These are phyloP conservation scores for Paradendryphiella salina DNA, from an alignment of 2,329 filamentous ascomycete species.

Conservation along the genomic window DNA sequence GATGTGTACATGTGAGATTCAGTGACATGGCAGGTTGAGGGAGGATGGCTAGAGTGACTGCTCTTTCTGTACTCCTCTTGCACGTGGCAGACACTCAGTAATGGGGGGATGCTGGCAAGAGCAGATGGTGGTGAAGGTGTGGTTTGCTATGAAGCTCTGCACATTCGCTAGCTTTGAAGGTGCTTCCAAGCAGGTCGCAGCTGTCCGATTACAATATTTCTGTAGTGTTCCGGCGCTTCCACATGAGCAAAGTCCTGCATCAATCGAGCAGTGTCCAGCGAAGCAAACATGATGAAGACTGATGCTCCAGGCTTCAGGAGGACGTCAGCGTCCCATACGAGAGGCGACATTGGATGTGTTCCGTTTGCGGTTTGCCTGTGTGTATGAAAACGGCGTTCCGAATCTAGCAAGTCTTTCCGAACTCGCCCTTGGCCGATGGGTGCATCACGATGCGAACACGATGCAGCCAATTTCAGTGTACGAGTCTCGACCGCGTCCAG, in stretches of 20 bases:
- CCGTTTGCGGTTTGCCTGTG: background rate
- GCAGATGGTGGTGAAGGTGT: background rate
- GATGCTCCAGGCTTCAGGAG: too few relatives aligned
- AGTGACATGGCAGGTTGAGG: background rate
- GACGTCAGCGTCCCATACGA: too few relatives aligned
- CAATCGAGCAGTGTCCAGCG: too few relatives aligned
- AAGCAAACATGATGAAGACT: too few relatives aligned
- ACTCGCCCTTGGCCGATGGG: background rate
- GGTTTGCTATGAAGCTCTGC: too few relatives aligned
- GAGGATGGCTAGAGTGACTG: slow-evolving; percentile 7
- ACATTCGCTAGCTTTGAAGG: too few relatives aligned
- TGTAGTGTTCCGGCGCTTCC: too few relatives aligned
- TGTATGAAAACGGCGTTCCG: background rate
- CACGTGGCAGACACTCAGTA: background rate
- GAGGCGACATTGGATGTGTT: too few relatives aligned
- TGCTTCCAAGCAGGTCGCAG: too few relatives aligned
- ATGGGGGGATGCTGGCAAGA: background rate
- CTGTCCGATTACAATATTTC: too few relatives aligned
- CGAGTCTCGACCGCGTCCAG: slow-evolving; percentile 23
- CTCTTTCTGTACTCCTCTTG: slow-evolving; percentile 7
- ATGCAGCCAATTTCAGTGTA: background rate
- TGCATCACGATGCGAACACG: background rate
- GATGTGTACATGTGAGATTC: slow-evolving; percentile 6
- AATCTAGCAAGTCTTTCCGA: background rate
- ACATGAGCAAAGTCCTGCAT: too few relatives aligned